These are phyloP conservation scores for Grifola frondosa DNA, from an alignment of 1,284 basidiomycete species.

Conservation along the genomic window DNA sequence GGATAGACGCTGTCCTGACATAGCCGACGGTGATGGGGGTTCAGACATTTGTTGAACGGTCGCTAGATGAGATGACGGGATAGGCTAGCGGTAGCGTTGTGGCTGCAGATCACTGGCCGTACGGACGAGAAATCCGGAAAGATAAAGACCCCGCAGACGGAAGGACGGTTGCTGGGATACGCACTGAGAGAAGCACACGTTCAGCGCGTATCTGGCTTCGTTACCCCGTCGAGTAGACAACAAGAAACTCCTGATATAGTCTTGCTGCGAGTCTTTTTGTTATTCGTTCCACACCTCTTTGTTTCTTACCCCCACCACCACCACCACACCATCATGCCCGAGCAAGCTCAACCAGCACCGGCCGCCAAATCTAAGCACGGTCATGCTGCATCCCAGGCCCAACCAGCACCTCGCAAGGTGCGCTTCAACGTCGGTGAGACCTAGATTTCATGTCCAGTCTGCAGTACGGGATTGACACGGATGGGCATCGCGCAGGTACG, in stretches of 20 bases:
- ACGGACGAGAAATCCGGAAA: no score
- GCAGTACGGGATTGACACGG: constrained; percentile 3
- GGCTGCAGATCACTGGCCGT: no score
- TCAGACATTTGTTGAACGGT: no score
- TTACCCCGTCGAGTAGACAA: constrained; percentile 17
- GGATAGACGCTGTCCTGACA: no score
- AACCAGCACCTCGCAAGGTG: constrained; percentile 80
- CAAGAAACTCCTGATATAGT: constrained; percentile 23
- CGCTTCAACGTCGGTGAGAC: constrained; percentile 88
- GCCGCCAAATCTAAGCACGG: constrained; percentile 55
- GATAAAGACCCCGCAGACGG: no score
- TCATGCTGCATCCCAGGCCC: constrained; percentile 59
- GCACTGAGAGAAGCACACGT: no score
- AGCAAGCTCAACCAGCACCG: constrained; percentile 26
- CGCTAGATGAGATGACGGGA: no score
- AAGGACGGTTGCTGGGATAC: no score
- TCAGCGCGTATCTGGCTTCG: no score
- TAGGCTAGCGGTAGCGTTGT: no score
- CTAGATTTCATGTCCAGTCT: neutral
- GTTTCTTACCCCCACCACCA: constrained; percentile 12
- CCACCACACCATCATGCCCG: constrained; percentile 24
- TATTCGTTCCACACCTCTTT: constrained; percentile 7
- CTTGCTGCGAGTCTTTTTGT: constrained; percentile 14
- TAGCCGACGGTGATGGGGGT: no score
- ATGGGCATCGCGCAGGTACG: constrained; percentile 48